phyloP scores from a whole-genome alignment of 2,329 filamentous ascomycete genomes.

The Diaporthe sp. region DNA sequence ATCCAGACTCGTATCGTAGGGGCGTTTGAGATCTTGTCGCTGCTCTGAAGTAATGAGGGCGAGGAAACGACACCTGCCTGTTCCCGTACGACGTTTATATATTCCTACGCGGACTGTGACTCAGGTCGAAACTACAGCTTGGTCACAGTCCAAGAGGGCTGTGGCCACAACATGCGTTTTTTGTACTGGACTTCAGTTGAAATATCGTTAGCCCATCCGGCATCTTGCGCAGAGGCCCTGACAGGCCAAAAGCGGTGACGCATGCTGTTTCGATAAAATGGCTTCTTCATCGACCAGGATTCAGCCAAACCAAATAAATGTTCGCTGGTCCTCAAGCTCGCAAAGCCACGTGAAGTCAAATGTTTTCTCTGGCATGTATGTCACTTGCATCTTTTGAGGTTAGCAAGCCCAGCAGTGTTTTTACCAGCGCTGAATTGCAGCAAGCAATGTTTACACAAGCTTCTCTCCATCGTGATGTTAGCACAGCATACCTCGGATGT shows the following conservation, averaged over 20 bases:
- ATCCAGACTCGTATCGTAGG: neutral
- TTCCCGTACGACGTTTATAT: neutral
- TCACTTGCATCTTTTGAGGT: neutral
- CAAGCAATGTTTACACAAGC: too few relatives aligned
- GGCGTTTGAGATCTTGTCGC: neutral
- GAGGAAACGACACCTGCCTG: neutral
- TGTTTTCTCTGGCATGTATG: neutral
- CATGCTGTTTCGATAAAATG: fast-evolving
- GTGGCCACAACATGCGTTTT: neutral
- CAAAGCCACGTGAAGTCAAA: neutral
- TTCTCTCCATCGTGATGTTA: too few relatives aligned
- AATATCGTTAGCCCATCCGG: neutral
- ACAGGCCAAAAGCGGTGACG: neutral
- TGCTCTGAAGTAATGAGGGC: neutral
- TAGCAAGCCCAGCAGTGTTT: neutral
- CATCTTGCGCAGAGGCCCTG: neutral
- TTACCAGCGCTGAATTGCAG: too few relatives aligned
- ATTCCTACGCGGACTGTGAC: neutral
- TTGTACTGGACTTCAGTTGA: neutral
- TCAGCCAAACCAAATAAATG: neutral
- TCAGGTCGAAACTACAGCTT: neutral
- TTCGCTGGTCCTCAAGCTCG: neutral
- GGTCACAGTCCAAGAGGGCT: neutral
- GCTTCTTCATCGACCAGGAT: neutral
- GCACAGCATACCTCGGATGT: too few relatives aligned